Percentiles rank a stretch among this genome's conserved stretches.
These are phyloP conservation scores for Papiliotrema nemorosa DNA, from an alignment of 1,284 basidiomycete genomes.

Conservation along the genomic window DNA sequence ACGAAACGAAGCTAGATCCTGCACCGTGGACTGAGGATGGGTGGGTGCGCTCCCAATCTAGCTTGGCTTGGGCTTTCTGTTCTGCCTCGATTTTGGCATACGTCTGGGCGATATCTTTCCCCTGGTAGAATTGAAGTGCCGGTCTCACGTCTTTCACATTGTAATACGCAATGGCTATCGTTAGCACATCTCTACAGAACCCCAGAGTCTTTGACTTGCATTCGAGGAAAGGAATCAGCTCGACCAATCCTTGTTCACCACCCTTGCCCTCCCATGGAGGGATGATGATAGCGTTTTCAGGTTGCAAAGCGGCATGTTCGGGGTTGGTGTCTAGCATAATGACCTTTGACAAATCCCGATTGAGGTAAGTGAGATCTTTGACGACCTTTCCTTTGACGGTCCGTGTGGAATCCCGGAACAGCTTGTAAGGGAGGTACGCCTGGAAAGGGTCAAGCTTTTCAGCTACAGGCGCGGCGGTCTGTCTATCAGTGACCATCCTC, in stretches of 20 bases:
- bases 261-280: constrained; percentile 83
- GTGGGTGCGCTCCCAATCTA: constrained; percentile 72
- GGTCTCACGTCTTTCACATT: constrained; percentile 79
- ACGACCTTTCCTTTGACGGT: constrained; percentile 73
- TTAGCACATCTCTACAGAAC: neutral
- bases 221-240: constrained; percentile 95
- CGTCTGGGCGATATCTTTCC: constrained; percentile 82
- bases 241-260: constrained; percentile 74
- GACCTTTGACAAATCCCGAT: constrained; percentile 88
- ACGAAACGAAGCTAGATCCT: constrained; percentile 53
- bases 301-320: constrained; percentile 73
- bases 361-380: constrained; percentile 89
- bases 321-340: constrained; percentile 80
- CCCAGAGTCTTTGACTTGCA: constrained; percentile 56
- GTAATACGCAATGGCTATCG: constrained; percentile 80
- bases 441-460: constrained; percentile 94
- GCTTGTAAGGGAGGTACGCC: constrained; percentile 80
- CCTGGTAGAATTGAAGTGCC: constrained; percentile 77
- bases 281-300: constrained; percentile 83
- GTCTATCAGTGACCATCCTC: constrained; percentile 1
- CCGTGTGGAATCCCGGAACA: constrained; percentile 86
- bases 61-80: constrained; percentile 69
- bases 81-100: constrained; percentile 84
- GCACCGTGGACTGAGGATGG: constrained; percentile 37
- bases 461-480: constrained; percentile 85